Evolutionary conservation across 495 filamentous ascomycete species (phyloP), one percentile per base, ranked within the genome.

Genomic region (Symbiotaphrina buchneri): DNA sequence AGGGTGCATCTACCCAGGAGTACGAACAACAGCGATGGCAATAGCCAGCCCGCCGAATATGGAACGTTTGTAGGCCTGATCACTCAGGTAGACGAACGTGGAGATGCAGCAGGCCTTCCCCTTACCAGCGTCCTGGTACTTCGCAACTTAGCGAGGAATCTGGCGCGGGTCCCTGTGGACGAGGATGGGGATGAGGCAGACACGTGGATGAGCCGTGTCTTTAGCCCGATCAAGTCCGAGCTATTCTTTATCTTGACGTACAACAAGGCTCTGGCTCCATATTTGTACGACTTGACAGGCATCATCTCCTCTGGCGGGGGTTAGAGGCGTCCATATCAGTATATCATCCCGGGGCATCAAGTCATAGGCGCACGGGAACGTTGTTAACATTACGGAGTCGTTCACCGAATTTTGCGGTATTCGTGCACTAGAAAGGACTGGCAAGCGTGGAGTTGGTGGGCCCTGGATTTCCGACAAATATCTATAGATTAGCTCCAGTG

Each of bases 61-160:
- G 53, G 55, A 2, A 51, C 39, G n/a, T 30, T 30, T 18, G 17
- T 8, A 8, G 7, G 10, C 8, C 23, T 25, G 8, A 8, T 25
- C 13, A 91, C 84, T 0, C 61, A 65, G 0, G 52, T 65, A n/a
- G 85, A 91, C 45, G 87, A 94, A 41, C 59, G 70, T 18, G 64
- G 66, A 25, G 74, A 91, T 36, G 74, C 85, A 0, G 65, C 70
- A 14, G 87, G 87, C 3, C 68, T 94, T 26, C 80, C 87, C 5
- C 64, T 92, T 22, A 79, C 77, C 23, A 76, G 78, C 17, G 72
- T 75, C 6, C 53, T 94, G 15, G 78, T 99, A 2, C 54, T 99
- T 38, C 68, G 87, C 20, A 99, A 95, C 44, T 64, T 99, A 16
- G 80, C 81, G 3, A 61, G 74, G 14, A 74, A 83, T 30, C 56